Evolutionary conservation across 2,329 filamentous ascomycete genomes (phyloP), one percentile per base, ranked within the genome.

Genomic region (Dothiorella sarmentorum): DNA sequence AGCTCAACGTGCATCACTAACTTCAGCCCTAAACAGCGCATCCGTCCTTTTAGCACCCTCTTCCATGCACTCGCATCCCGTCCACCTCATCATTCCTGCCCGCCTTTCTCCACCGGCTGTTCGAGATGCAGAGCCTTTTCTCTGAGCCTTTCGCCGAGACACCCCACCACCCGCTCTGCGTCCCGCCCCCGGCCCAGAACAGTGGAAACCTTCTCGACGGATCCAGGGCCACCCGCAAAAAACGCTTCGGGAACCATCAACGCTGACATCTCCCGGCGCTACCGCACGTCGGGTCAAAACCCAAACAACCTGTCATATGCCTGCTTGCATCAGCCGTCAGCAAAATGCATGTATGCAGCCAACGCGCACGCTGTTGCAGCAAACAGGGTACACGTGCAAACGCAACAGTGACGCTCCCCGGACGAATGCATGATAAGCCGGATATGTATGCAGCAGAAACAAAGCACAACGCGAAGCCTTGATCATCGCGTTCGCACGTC

Each of bases 401-500:
- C 9, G 40, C 4, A 11, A 20, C 10, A 31, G 29, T 24, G 11
- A 24, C 10, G 5, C 10, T 26, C 20, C 20, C 10, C 15, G 37
- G n/a, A 40, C 4, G 20, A 6, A 18, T 40, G 37, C 40, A 11
- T 18, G 5, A 24, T 3, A 15, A 7, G 18, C 20, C 40, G n/a
- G 3, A 20, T 18, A 26, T n/a, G 47, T 10, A 38, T 40, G 49
- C 49, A 20, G 49, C 49, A 38, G 35, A 29, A 53, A 40, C 22
- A 26, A 53, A 53, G 35, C 49, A 53, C 35, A 53, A 29, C 22
- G 49, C 49, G 49, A 53, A 53, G 49, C 49, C 49, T 53, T 38
- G n/a, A 40, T 35, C 33, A 53, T 53, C 49, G 33, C 35, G 33
- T n/a, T 29, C 33, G 33, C 49, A 40, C 49, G 49, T 40, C 33